A percentile compares a stretch with the other conserved stretches of the same genome.
Conservation (phyloP, 192 early-diverging fungal genomes). For the Podila clonocystis region DNA sequence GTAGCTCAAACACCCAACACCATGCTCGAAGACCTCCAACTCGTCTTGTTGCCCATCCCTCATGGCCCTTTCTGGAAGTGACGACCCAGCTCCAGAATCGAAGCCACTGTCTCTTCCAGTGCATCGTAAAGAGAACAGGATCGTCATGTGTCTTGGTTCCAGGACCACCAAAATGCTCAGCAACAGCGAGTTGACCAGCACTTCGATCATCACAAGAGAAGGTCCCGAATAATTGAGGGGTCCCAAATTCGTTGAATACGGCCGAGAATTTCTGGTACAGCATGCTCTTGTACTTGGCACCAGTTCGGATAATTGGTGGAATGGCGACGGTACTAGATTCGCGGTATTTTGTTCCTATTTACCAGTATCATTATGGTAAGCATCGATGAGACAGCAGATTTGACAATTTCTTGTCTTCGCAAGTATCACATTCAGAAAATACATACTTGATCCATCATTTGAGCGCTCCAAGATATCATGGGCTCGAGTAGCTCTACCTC, state of each 20-base stretch:
- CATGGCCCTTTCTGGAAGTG: not conserved
- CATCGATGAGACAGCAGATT: not conserved
- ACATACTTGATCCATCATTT: slow-evolving; percentile 2
- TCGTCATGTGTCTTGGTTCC: slow-evolving; percentile 15
- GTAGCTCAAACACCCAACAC: slow-evolving; percentile 29
- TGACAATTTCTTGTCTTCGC: too few species aligned
- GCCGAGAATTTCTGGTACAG: slow-evolving; percentile 26
- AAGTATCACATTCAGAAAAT: not conserved
- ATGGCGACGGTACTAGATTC: slow-evolving; percentile 29
- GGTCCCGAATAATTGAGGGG: slow-evolving; percentile 21
- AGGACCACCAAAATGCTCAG: slow-evolving; percentile 20
- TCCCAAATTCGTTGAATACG: slow-evolving; percentile 14
- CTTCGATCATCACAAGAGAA: slow-evolving; percentile 24
- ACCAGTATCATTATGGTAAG: slow-evolving; percentile 1
- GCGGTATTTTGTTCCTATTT: slow-evolving; percentile 13
- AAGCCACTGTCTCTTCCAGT: slow-evolving; percentile 31
- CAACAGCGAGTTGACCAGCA: slow-evolving; percentile 22
- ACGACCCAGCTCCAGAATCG: slow-evolving; percentile 20
- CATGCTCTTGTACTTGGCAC: slow-evolving; percentile 15
- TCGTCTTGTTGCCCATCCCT: slow-evolving; percentile 4
- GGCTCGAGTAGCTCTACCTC: slow-evolving; percentile 23
- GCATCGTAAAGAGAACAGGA: slow-evolving; percentile 39
- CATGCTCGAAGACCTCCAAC: slow-evolving; percentile 15
- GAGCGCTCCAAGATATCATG: slow-evolving; percentile 18
- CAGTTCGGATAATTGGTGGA: slow-evolving; percentile 23